Conservation (phyloP, 768 basidiomycete species). For the Naematelia aurantialba region DNA sequence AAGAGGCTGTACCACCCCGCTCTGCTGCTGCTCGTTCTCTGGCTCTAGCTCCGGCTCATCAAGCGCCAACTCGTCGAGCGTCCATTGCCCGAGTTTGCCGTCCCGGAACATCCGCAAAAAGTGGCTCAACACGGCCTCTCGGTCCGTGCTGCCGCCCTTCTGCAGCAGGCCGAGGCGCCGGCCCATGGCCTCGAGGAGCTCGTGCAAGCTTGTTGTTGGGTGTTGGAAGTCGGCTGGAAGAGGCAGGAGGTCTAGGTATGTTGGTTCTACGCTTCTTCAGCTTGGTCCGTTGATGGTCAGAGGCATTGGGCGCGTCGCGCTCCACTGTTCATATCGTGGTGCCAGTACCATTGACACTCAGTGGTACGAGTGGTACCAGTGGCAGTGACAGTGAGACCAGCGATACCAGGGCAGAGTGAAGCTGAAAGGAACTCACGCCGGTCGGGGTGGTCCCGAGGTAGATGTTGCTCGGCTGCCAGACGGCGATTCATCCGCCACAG, state of each 20-base stretch:
- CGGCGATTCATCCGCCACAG: constrained; percentile 74
- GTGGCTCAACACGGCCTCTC: constrained; percentile 68
- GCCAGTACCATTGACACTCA: too few species aligned
- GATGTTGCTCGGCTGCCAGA: constrained; percentile 10
- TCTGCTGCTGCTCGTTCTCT: too few species aligned
- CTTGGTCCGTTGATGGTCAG: too few species aligned
- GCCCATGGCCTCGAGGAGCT: constrained; percentile 69
- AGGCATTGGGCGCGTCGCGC: background rate
- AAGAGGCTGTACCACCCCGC: too few species aligned
- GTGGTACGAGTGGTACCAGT: too few species aligned
- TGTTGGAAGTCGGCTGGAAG: constrained; percentile 56
- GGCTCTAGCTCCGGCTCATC: too few species aligned
- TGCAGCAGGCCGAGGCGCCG: constrained; percentile 74
- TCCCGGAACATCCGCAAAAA: constrained; percentile 84
- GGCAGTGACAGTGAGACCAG: too few species aligned
- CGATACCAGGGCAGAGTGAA: too few species aligned
- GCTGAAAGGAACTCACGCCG: background rate
- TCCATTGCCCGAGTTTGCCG: constrained; percentile 50
- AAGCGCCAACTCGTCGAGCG: constrained; percentile 43
- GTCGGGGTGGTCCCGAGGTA: constrained; percentile 22
- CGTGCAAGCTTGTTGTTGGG: constrained; percentile 62
- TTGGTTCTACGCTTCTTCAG: constrained; percentile 8
- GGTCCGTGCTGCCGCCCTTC: constrained; percentile 70
- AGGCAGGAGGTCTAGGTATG: constrained; percentile 25
- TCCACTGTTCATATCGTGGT: background rate